phyloP scores from a whole-genome alignment of 1,139 yeast species.

The Torulaspora pretoriensis region DNA sequence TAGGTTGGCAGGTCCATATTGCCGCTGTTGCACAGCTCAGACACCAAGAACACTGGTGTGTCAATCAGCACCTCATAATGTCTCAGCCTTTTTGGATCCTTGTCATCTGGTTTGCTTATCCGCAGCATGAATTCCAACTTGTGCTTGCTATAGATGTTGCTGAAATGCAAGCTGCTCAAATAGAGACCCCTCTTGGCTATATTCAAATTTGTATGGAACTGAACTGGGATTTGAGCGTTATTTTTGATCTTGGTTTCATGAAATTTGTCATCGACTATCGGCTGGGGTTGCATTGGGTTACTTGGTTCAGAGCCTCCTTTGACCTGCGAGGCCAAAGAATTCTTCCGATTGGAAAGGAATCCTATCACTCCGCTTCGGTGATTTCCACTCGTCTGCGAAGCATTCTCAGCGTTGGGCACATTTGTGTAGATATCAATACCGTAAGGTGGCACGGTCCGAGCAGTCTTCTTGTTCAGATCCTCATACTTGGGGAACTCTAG shows the following conservation, averaged over 20 bases:
- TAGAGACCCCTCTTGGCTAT: constrained; percentile 43
- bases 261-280: constrained; percentile 18
- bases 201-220: constrained; percentile 28
- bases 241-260: constrained; percentile 25
- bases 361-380: constrained; percentile 31
- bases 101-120: constrained; percentile 60
- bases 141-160: constrained; percentile 68
- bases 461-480: constrained; percentile 27
- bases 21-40: constrained; percentile 65
- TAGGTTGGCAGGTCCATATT: constrained; percentile 71
- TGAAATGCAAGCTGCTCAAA: constrained; percentile 65
- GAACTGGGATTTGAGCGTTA: constrained; percentile 27
- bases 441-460: constrained; percentile 34
- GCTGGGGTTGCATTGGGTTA: constrained; percentile 2
- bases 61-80: constrained; percentile 89
- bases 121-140: constrained; percentile 75
- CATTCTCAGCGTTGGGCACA: constrained; percentile 19
- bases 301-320: constrained; percentile 5
- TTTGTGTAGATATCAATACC: constrained; percentile 33
- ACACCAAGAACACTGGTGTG: constrained; percentile 70
- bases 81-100: constrained; percentile 56
- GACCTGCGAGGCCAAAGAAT: constrained; percentile 12
- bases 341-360: constrained; percentile 25
- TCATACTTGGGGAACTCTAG: constrained; percentile 34
- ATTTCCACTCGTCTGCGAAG: constrained; percentile 5